Evolutionary conservation across 257 asterid species (phyloP), one percentile per base, ranked within the genome.

Genomic region (Solanum dulcamara): DNA sequence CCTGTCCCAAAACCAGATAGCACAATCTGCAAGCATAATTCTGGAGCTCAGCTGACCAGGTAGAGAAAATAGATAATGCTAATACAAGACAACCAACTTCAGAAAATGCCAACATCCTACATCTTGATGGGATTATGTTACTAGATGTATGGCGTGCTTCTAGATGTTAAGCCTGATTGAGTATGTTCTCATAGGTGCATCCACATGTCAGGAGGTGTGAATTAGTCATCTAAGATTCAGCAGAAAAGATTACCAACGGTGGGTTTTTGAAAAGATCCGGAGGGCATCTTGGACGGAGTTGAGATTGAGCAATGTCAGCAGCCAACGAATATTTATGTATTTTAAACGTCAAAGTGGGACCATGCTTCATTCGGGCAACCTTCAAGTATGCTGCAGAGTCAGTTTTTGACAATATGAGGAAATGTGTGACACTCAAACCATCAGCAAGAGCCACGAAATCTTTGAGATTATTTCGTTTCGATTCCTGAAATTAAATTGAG

Each of bases 1-100:
- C 97, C 98, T 44, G 98, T 92, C 89, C 98, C 98, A 85, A 97
- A 97, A 84, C 98, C 99, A 86, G 98, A 95, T 24, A 97, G 96
- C 80, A 97, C 98, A 85, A 97, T 93, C 98, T 97, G 93, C 88
- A 89, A 44, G 48, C 42, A 80, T 40, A 86, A 81, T 55, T 71
- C 75, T 55, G 50, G 37, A 85, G 74, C 81, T 88, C 67, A 86
- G 86, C n/a, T 22, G 32, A 59, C 74, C 72, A 81, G 30, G 50
- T 67, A 55, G 46, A 48, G 30, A 38, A 57, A 67, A 50, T 18
- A 55, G 18, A 79, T 7, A 48, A 11, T 48, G 67, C 53, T 18
- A 44, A 68, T 26, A 38, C 62, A 2, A 53, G 83, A 20, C 77
- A 85, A 64, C 22, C 42, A 28, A 79, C 30, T 48, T 79, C 30